A percentile compares a stretch with the other conserved stretches of the same genome.
phyloP scores from a whole-genome alignment of 73 alveolate species.

The Paramecium sonneborni region DNA sequence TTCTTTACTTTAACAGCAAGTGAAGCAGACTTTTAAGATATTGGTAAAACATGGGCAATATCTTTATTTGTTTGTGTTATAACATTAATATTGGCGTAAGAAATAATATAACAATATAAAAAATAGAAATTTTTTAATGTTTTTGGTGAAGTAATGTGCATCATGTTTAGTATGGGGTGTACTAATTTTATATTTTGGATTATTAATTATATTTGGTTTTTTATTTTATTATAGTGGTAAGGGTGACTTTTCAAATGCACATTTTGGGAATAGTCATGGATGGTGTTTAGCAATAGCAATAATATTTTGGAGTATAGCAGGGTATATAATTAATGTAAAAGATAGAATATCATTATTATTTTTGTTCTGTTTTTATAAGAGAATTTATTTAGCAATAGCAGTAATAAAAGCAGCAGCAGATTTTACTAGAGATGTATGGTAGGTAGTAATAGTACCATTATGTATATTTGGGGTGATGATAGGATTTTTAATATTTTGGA shows the following conservation, averaged over 20 bases:
- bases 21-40: constrained; percentile 20
- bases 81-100: constrained; percentile 4
- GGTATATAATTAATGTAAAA: background rate
- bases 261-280: background rate
- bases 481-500: constrained; percentile 74
- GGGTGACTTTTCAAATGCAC: constrained; percentile 37
- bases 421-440: constrained; percentile 61
- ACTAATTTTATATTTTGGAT: background rate
- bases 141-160: background rate
- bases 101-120: background rate
- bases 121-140: background rate
- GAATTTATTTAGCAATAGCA: constrained; percentile 67
- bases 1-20: background rate
- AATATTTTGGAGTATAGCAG: constrained; percentile 24
- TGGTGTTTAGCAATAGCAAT: constrained; percentile 25
- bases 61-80: constrained; percentile 3
- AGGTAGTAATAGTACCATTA: constrained; percentile 75
- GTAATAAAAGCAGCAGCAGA: constrained; percentile 77
- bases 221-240: background rate
- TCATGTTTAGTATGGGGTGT: constrained; percentile 31
- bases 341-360: constrained; percentile 36
- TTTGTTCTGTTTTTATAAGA: constrained; percentile 44
- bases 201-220: background rate
- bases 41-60: constrained; percentile 23
- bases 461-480: constrained; percentile 68